phyloP scores from a whole-genome alignment of 768 basidiomycete genomes.

The Leucocoprinus sp. region DNA sequence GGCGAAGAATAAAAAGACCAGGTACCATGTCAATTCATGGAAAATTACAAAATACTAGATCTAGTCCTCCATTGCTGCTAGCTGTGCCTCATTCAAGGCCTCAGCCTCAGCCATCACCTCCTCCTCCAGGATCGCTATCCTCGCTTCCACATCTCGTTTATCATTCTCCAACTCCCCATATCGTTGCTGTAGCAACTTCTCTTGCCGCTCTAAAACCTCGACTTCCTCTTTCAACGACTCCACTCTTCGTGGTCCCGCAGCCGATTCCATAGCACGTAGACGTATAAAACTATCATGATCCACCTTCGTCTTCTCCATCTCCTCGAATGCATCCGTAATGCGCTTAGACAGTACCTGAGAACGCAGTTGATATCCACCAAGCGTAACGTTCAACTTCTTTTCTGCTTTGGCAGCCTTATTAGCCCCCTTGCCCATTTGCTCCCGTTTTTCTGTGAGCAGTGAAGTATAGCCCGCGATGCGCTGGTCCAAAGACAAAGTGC shows the following conservation, averaged over 20 bases:
- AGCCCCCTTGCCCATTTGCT: slow-evolving; percentile 73
- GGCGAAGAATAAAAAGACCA: too few relatives aligned
- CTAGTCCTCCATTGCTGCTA: slow-evolving; percentile 59
- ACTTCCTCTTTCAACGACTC: slow-evolving; percentile 84
- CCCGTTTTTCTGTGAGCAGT: slow-evolving; percentile 54
- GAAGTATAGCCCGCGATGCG: slow-evolving; percentile 57
- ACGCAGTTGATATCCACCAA: slow-evolving; percentile 89
- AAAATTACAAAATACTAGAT: too few relatives aligned
- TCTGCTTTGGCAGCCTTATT: slow-evolving; percentile 76
- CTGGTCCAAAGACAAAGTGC: slow-evolving; percentile 45
- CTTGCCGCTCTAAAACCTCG: slow-evolving; percentile 66
- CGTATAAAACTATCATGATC: slow-evolving; percentile 77
- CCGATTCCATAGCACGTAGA: slow-evolving; percentile 64
- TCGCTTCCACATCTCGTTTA: slow-evolving; percentile 47
- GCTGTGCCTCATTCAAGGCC: slow-evolving; percentile 67
- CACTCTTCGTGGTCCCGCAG: slow-evolving; percentile 69
- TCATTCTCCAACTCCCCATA: slow-evolving; percentile 81
- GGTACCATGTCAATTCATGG: too few relatives aligned
- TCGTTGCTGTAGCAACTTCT: slow-evolving; percentile 67
- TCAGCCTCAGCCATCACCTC: slow-evolving; percentile 81
- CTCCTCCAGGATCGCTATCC: slow-evolving; percentile 69
- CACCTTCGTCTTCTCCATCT: slow-evolving; percentile 54
- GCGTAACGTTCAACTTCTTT: slow-evolving; percentile 79
- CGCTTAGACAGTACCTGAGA: slow-evolving; percentile 58
- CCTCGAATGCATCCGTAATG: slow-evolving; percentile 58